Conservation (phyloP, 176 grass and related monocot genomes). For the Triticum timopheevii region DNA sequence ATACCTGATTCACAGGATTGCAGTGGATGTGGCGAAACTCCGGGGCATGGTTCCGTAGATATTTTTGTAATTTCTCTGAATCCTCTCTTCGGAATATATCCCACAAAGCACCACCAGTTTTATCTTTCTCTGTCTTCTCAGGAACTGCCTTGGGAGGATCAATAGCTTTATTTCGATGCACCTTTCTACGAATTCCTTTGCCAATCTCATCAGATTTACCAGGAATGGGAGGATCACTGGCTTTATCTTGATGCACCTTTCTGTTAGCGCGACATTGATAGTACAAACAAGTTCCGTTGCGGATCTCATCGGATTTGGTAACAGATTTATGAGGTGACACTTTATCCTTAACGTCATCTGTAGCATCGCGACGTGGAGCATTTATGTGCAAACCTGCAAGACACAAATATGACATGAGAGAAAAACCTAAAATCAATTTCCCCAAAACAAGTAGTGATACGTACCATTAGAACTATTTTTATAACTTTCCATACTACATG, state of each 20-base stretch:
- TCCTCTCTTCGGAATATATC: constrained; percentile 93
- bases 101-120: constrained; percentile 69
- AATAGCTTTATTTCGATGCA: background rate
- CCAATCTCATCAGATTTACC: constrained; percentile 6
- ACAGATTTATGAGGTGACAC: background rate
- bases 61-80: constrained; percentile 59
- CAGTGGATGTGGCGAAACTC: constrained; percentile 72
- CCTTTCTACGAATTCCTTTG: background rate
- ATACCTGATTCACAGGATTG: constrained; percentile 61
- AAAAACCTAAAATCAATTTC: background rate
- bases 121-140: constrained; percentile 15
- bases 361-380: constrained; percentile 20
- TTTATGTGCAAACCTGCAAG: constrained; percentile 39
- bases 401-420: background rate
- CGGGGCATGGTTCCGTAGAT: constrained; percentile 58
- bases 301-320: constrained; percentile 13
- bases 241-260: background rate
- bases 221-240: background rate
- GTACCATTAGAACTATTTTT: constrained; percentile 7
- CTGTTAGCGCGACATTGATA: background rate
- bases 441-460: background rate
- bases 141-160: background rate
- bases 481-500: constrained; percentile 21
- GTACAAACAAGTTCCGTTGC: background rate
- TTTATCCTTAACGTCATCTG: constrained; percentile 10